phyloP scores from a whole-genome alignment of 176 grass and related monocot species.

The Triticum monococcum region DNA sequence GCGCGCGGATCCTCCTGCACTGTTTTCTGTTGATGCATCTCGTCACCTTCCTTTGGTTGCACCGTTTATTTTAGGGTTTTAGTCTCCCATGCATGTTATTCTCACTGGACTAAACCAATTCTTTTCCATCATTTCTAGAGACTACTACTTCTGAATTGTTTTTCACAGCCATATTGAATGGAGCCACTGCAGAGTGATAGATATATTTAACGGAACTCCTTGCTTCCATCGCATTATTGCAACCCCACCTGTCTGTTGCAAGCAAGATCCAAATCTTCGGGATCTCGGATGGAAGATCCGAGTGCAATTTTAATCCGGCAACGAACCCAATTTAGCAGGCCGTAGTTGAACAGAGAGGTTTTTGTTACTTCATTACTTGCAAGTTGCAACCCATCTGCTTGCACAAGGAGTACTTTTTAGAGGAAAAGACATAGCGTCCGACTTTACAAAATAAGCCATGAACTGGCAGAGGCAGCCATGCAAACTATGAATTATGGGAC shows the following conservation, averaged over 20 bases:
- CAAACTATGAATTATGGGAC: background rate
- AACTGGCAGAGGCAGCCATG: no score
- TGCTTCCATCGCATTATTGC: slow-evolving; percentile 10
- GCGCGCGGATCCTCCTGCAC: background rate
- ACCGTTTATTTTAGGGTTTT: background rate
- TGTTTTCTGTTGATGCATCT: background rate
- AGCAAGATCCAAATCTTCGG: slow-evolving; percentile 44
- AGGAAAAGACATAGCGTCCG: background rate
- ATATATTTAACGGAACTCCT: background rate
- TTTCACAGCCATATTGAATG: background rate
- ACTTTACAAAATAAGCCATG: background rate
- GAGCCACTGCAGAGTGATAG: background rate
- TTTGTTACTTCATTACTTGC: background rate
- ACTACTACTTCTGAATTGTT: background rate
- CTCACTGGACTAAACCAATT: background rate
- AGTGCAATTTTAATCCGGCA: background rate
- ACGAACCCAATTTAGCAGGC: slow-evolving; percentile 19
- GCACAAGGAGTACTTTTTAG: background rate
- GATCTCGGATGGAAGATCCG: slow-evolving; percentile 32
- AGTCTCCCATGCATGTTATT: background rate
- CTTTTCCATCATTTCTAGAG: no score
- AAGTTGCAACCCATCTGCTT: slow-evolving; percentile 8
- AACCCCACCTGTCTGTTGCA: background rate
- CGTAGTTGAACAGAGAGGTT: background rate
- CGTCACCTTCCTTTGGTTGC: background rate